Evolutionary conservation across 306 rosid species (phyloP).

Genomic region (Dalbergia cochinchinensis): DNA sequence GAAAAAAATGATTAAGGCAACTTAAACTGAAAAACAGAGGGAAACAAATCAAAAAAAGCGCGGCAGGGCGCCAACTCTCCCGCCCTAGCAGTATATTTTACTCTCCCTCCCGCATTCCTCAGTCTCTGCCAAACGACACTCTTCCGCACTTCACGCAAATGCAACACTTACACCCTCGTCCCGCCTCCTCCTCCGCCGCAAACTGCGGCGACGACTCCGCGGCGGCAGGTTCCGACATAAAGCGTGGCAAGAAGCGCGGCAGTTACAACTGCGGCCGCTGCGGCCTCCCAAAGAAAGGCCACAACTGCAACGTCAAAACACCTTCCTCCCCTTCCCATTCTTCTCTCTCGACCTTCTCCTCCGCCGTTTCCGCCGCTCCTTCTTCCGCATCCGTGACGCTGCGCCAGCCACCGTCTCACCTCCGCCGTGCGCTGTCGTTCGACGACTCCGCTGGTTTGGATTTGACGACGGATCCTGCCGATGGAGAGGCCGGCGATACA

Average conservation of each 20-base stretch:
- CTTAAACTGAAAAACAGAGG: background rate
- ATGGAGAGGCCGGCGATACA: conserved; percentile 32
- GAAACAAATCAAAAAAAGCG: conserved; percentile 34
- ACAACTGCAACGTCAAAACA: conserved; percentile 60
- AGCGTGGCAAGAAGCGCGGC: conserved; percentile 78
- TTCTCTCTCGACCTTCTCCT: background rate
- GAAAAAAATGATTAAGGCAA: background rate
- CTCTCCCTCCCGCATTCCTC: background rate
- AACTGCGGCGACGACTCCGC: conserved; percentile 2
- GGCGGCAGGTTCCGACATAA: conserved; percentile 39
- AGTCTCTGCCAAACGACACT: background rate
- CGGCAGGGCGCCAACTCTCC: conserved; percentile 45
- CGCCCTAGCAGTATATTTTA: conserved; percentile 37
- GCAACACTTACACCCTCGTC: conserved; percentile 34
- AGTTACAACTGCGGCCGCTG: conserved; percentile 92
- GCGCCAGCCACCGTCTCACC: conserved; percentile 51
- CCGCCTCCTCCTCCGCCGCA: conserved; percentile 37
- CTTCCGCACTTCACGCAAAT: conserved; percentile 29
- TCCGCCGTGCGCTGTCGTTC: conserved; percentile 76
- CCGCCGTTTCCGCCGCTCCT: conserved; percentile 47
- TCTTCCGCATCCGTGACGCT: background rate
- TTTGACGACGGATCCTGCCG: conserved; percentile 35
- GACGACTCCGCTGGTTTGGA: conserved; percentile 50
- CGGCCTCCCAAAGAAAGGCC: conserved; percentile 91
- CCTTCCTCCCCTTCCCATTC: conserved; percentile 24